Base-by-base conservation (phyloP, 805 yeast genomes). In the Wickerhamiella siamensis region DNA sequence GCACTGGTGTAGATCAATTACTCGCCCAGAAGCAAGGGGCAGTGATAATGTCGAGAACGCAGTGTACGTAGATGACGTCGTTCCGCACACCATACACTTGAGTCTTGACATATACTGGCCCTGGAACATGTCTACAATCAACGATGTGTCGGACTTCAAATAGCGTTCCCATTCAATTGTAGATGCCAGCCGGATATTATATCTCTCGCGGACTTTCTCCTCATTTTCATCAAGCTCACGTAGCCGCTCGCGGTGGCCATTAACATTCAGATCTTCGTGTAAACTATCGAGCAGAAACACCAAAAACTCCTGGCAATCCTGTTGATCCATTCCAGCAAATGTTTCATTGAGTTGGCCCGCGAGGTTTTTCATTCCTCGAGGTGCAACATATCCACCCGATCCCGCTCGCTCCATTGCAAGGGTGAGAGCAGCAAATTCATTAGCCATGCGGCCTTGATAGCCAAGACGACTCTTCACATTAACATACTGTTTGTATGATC, bases 111-210 rank as follows among this genome's bases (percentile, higher is more conserved):
- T 69, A 52, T 79, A 81, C 59, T 87, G 96, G 1, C 96, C 97
- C 56, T 83, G 94, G 57, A 83, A 83, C 40, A 75, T 70, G 50
- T 82, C 87, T 2, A 82, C 91, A 19, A 87, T 70, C 1, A 78
- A 69, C 32, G 95, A 83, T 48, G 79, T 77, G 55, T 87, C 84
- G 17, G 82, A 71, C 44, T 75, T 77, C 42, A 83, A 63, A 56
- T 84, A 84, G 43, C 93, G 65, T 53, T 83, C 94, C 97, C 97
- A 87, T 56, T 87, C 95, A 39, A 84, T 74, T 0, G 91, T 73
- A 0, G 94, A 77, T 0, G 94, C 95, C 20, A 81, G 65, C 43
- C 95, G 67, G 2, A 84, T 68, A 0, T 93, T 80, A 53, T 83
- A 60, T 21, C 61, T 60, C 55, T 87, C 97, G 35, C 95, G 66